Conservation (phyloP, 192 early-diverging fungal species). For the Thamnidium elegans region DNA sequence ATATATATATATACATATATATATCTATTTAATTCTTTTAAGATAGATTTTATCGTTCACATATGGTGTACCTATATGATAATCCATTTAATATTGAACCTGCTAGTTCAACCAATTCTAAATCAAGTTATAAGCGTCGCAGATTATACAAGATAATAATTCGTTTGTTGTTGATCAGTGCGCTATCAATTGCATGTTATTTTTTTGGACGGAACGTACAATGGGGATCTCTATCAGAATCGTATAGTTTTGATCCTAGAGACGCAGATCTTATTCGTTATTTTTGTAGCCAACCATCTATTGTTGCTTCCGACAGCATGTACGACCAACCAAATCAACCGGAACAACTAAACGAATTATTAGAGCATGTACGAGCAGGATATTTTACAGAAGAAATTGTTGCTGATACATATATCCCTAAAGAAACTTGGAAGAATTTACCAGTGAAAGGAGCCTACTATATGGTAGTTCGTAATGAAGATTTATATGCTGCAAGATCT, state of each 20-base stretch:
- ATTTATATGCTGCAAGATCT: conserved; percentile 52
- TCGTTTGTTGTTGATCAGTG: not conserved
- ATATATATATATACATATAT: too few species aligned
- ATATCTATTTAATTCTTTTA: not conserved
- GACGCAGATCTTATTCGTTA: not conserved
- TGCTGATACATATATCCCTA: conserved; percentile 11
- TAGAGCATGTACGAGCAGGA: not conserved
- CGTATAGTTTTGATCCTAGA: not conserved
- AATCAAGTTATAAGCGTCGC: conserved; percentile 2
- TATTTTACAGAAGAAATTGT: not conserved
- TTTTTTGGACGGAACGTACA: conserved; percentile 4
- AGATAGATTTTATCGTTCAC: not conserved
- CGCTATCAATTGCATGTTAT: not conserved
- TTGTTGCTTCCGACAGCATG: not conserved
- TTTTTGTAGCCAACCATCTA: not conserved
- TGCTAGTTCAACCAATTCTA: not conserved
- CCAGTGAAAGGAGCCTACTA: conserved; percentile 22
- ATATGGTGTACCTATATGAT: not conserved
- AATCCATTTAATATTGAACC: too few species aligned
- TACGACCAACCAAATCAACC: too few species aligned
- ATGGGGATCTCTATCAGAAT: not conserved
- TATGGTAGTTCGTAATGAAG: conserved; percentile 64
- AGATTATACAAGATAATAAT: not conserved
- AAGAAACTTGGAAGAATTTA: conserved; percentile 4
- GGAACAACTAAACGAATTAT: too few species aligned